Evolutionary conservation across 441 rosid genomes (phyloP).

Genomic region (Populus hybrid): DNA sequence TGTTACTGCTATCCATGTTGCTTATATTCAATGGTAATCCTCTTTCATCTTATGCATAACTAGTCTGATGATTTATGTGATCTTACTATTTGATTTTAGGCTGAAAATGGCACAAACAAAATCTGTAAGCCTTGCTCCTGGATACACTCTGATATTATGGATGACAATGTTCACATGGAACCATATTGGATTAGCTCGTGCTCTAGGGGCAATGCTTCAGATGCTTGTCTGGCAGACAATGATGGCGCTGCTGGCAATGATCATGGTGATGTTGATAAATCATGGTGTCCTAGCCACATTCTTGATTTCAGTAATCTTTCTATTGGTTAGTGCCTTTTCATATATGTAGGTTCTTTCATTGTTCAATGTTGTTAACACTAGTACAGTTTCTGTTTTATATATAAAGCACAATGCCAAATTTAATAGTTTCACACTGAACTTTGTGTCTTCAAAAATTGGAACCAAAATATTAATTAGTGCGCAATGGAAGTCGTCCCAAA

Average conservation of each 20-base stretch:
- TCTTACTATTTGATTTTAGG: slow-evolving; percentile 40
- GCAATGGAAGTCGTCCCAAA: background rate
- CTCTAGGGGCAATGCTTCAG: slow-evolving; percentile 21
- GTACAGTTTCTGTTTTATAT: background rate
- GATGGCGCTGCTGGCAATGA: slow-evolving; percentile 30
- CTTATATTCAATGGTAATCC: background rate
- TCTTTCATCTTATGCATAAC: background rate
- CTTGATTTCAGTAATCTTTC: slow-evolving; percentile 87
- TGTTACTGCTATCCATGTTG: background rate
- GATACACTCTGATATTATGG: slow-evolving; percentile 95
- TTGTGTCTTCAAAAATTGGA: background rate
- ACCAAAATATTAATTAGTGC: background rate
- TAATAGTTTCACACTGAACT: background rate
- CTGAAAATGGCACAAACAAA: slow-evolving; percentile 34
- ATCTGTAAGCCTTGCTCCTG: slow-evolving; percentile 63
- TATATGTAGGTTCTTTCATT: background rate
- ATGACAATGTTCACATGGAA: slow-evolving; percentile 88
- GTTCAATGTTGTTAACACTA: background rate
- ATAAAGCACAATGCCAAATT: background rate
- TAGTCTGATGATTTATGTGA: slow-evolving; percentile 4
- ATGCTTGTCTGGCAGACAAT: slow-evolving; percentile 20
- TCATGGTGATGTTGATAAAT: slow-evolving; percentile 27
- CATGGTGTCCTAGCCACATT: slow-evolving; percentile 77
- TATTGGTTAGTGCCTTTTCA: slow-evolving; percentile 45
- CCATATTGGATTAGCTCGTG: slow-evolving; percentile 27